Evolutionary conservation across 2,329 filamentous ascomycete species (phyloP).

Genomic region (Penicillium sp.): DNA sequence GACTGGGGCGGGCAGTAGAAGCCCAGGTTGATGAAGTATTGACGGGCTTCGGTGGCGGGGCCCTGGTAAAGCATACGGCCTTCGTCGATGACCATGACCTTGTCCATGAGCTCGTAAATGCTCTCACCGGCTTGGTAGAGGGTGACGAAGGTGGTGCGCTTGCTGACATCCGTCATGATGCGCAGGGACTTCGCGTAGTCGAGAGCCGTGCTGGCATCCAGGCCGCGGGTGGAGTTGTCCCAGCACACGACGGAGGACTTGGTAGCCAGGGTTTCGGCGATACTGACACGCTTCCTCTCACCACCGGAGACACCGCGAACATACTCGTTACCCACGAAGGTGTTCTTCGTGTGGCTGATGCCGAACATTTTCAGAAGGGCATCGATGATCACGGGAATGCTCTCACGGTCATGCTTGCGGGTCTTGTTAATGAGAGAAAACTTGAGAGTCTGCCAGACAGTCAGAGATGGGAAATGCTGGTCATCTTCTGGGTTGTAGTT

Average conservation of each 20-base stretch:
- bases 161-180: slow-evolving; percentile 74
- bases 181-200: slow-evolving; percentile 72
- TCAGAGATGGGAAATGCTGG: slow-evolving; percentile 71
- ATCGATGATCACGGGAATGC: slow-evolving; percentile 69
- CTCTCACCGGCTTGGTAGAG: slow-evolving; percentile 72
- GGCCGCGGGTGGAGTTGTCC: slow-evolving; percentile 79
- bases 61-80: slow-evolving; percentile 71
- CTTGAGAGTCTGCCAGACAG: slow-evolving; percentile 74
- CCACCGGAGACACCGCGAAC: slow-evolving; percentile 76
- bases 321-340: slow-evolving; percentile 72
- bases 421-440: slow-evolving; percentile 78
- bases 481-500: slow-evolving; percentile 80
- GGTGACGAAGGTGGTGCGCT: slow-evolving; percentile 70
- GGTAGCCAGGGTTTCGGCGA: slow-evolving; percentile 74
- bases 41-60: slow-evolving; percentile 59
- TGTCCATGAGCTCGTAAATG: slow-evolving; percentile 75
- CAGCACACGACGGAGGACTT: slow-evolving; percentile 74
- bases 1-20: slow-evolving; percentile 60
- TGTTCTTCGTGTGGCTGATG: slow-evolving; percentile 73
- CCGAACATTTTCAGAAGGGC: slow-evolving; percentile 77
- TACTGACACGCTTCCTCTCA: slow-evolving; percentile 77
- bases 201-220: slow-evolving; percentile 76
- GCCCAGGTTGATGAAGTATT: slow-evolving; percentile 68
- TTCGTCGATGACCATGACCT: slow-evolving; percentile 74
- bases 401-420: slow-evolving; percentile 63